Percentiles rank a stretch among this genome's conserved stretches.
Evolutionary conservation across 179 eudicot species (phyloP).

Genomic region (Beta lomatogona): DNA sequence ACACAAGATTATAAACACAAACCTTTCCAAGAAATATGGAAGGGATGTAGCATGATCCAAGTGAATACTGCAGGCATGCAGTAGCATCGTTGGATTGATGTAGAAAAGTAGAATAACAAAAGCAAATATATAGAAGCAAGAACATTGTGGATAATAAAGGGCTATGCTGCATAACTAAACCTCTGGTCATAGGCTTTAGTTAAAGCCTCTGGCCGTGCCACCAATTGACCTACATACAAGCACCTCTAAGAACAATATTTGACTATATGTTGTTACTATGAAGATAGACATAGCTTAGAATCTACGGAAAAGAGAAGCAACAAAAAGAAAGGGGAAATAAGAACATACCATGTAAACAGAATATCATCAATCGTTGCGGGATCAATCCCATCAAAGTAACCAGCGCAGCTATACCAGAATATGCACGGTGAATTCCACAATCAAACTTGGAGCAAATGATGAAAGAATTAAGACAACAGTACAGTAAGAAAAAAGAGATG

Average conservation of each 20-base stretch:
- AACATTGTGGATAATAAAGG: not conserved
- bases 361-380: conserved; percentile 88
- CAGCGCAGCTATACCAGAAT: conserved; percentile 91
- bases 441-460: conserved; percentile 58
- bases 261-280: too few species aligned
- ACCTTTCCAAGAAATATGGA: conserved; percentile 96
- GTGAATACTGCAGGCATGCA: conserved; percentile 71
- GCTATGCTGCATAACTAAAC: not conserved
- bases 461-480: not conserved
- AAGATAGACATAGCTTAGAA: too few species aligned
- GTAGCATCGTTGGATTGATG: not conserved
- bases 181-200: too few species aligned
- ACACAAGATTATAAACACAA: conserved; percentile 20
- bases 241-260: not conserved
- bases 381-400: conserved; percentile 94
- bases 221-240: not conserved
- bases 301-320: not conserved
- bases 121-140: conserved; percentile 2
- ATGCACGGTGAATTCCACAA: conserved; percentile 96
- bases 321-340: not conserved
- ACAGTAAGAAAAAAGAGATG: not conserved
- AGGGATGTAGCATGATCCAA: conserved; percentile 98
- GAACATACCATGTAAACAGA: conserved; percentile 78
- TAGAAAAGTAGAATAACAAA: not conserved
- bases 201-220: too few species aligned